Evolutionary conservation across 805 yeast species (phyloP).

Genomic region (Barnettozyma botsteinii): DNA sequence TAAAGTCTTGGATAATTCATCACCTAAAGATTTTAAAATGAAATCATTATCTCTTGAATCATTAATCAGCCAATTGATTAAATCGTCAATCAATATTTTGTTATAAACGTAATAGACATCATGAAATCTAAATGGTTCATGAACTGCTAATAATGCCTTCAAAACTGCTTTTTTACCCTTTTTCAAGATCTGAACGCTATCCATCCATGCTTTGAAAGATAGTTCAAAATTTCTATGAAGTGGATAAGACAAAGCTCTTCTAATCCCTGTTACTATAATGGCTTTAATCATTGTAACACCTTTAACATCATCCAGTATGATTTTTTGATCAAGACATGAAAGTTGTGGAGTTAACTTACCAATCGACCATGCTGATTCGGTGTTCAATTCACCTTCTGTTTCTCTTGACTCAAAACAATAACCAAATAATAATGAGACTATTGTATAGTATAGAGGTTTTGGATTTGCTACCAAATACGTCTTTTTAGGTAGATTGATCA

Average conservation of each 20-base stretch:
- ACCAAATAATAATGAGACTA: conserved; percentile 65
- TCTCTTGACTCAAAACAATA: conserved; percentile 72
- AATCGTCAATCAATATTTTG: conserved; percentile 68
- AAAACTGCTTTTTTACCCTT: conserved; percentile 67
- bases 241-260: conserved; percentile 78
- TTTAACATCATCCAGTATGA: conserved; percentile 30
- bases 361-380: conserved; percentile 91
- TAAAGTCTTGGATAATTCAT: conserved; percentile 47
- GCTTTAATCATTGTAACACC: conserved; percentile 40
- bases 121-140: conserved; percentile 75
- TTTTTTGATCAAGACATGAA: conserved; percentile 58
- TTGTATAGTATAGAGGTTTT: conserved; percentile 53
- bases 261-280: conserved; percentile 51
- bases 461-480: conserved; percentile 50
- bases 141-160: conserved; percentile 49
- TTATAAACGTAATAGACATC: conserved; percentile 83
- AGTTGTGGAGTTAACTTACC: conserved; percentile 84
- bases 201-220: conserved; percentile 62
- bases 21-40: conserved; percentile 56
- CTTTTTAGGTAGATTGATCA: conserved; percentile 65
- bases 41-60: conserved; percentile 52
- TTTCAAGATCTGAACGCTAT: conserved; percentile 56
- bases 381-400: conserved; percentile 62
- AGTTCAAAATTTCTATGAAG: conserved; percentile 67
- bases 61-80: conserved; percentile 65